Conservation (phyloP, 257 asterid species). For the Henckelia pumila region DNA sequence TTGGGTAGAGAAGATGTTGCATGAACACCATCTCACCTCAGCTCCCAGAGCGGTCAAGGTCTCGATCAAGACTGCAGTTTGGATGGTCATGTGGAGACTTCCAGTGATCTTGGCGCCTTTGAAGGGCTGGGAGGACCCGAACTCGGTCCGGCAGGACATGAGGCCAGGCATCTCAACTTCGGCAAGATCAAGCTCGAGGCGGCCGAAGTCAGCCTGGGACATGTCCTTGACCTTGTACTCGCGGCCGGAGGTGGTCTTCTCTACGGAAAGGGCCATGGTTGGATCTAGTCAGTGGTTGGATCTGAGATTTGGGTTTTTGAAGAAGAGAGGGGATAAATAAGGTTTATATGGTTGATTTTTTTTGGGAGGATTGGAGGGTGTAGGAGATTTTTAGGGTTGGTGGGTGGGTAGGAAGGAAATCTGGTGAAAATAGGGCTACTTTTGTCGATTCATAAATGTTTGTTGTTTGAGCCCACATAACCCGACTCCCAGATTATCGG, state of each 20-base stretch:
- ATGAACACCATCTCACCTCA: background rate
- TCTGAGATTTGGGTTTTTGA: background rate
- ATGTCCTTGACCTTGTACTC: background rate
- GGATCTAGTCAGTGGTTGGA: background rate
- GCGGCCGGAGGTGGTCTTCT: background rate
- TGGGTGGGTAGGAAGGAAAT: background rate
- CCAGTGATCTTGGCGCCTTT: slow-evolving; percentile 48
- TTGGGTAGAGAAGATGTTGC: background rate
- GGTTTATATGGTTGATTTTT: background rate
- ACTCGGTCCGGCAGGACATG: slow-evolving; percentile 42
- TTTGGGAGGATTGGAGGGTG: background rate
- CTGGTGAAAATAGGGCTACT: background rate
- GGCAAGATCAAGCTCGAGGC: background rate
- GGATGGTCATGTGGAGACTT: slow-evolving; percentile 44
- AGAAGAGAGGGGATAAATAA: background rate
- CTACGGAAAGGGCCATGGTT: background rate
- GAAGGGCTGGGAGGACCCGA: slow-evolving; percentile 43
- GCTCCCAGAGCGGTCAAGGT: background rate
- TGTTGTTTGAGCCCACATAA: too few species aligned
- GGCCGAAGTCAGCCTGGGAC: background rate
- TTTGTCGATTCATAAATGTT: too few species aligned
- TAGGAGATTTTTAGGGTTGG: background rate
- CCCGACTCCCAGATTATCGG: too few species aligned
- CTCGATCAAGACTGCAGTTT: slow-evolving; percentile 43
- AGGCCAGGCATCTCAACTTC: slow-evolving; percentile 34